Conservation (phyloP, 2,329 filamentous ascomycete species). For the Plectosphaerella plurivora region DNA sequence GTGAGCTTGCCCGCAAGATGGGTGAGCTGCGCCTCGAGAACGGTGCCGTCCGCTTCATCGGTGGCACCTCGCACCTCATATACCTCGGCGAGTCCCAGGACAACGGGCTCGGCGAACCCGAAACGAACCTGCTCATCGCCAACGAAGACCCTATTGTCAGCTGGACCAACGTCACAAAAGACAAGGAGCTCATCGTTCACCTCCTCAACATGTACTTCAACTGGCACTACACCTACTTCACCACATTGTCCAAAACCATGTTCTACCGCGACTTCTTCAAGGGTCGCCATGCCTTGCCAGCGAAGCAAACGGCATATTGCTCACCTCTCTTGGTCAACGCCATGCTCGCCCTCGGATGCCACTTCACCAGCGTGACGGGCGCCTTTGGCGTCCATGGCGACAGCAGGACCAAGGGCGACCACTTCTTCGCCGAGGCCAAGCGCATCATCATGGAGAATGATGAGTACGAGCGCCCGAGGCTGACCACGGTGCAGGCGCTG, state of each 20-base stretch:
- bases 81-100: conserved; percentile 57
- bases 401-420: conserved; percentile 83
- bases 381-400: conserved; percentile 70
- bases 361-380: conserved; percentile 76
- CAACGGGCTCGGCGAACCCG: conserved; percentile 32
- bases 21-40: conserved; percentile 84
- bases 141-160: conserved; percentile 69
- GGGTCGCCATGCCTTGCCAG: conserved; percentile 54
- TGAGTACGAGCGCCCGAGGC: conserved; percentile 81
- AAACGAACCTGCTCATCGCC: conserved; percentile 39
- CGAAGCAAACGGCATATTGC: conserved; percentile 68
- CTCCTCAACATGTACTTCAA: conserved; percentile 97
- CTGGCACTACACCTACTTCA: conserved; percentile 97
- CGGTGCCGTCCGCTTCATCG: conserved; percentile 84
- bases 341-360: conserved; percentile 88
- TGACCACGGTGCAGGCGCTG: conserved; percentile 89
- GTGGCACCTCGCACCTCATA: conserved; percentile 89
- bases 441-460: conserved; percentile 84
- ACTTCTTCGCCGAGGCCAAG: conserved; percentile 94
- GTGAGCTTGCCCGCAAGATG: conserved; percentile 87
- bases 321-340: conserved; percentile 88
- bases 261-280: conserved; percentile 82
- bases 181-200: conserved; percentile 75
- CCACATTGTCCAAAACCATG: conserved; percentile 77
- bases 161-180: conserved; percentile 83